Evolutionary conservation across 768 basidiomycete genomes (phyloP), one percentile per base, ranked within the genome.

Genomic region (Leucosporidium creatinivorum): DNA sequence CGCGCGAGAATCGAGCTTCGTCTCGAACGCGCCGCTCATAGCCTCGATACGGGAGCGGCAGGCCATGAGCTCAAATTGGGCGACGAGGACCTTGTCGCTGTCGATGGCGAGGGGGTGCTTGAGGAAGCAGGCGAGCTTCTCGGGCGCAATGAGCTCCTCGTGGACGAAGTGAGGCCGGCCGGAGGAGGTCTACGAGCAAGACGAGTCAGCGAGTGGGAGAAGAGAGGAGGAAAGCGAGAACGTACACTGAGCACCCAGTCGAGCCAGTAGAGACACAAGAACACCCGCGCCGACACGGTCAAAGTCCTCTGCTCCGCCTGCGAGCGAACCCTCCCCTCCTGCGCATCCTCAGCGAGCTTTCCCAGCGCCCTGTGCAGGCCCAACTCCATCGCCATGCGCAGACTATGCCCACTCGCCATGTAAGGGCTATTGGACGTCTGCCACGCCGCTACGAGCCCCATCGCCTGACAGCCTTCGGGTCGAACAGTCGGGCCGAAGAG

Each of bases 251-350:
- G 51, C 90, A 93, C 89, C 80, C 93, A 92, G 80, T 94, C 93
- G 75, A 94, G 91, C 89, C 91, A 91, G 77, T 93, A 94, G 52
- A 94, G 83, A 76, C 91, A 93, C 67, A 93, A 81, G 92, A 92
- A 96, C 69, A 93, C 91, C 60, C 93, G 84, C 3, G 91, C 90
- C 68, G 91, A 93, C 10, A 94, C 87, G 56, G 94, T 89, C 90
- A 94, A 82, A 75, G 94, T 87, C 64, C 92, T 81, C 77, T 97
- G 92, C 63, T 82, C 81, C 75, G 90, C 88, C 69, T 93, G 90
- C 65, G 89, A 84, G 36, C 86, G 81, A 28, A 65, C 61, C 58
- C 74, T 69, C 10, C 63, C 70, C 39, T 66, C 31, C 28, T 85
- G 84, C 51, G 18, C 30, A 8, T 49, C 49, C 17, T 48, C 58